Conservation (phyloP, 208 protist species). For the Leptomonas seymouri region DNA sequence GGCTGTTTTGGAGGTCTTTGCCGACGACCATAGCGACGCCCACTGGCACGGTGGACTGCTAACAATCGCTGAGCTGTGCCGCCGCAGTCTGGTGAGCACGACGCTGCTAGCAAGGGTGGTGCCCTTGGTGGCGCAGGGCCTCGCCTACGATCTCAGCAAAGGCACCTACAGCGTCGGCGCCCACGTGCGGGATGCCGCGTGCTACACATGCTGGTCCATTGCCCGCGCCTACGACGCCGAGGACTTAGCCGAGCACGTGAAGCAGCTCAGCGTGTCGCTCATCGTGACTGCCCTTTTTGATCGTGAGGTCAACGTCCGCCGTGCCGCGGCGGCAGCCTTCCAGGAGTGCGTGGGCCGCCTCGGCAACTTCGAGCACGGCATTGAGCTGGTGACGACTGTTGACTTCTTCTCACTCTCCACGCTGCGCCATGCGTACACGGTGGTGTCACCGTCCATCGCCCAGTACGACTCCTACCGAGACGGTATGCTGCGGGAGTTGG, state of each 20-base stretch:
- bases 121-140: slow-evolving; percentile 69
- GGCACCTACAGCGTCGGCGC: slow-evolving; percentile 96
- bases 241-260: slow-evolving; percentile 86
- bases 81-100: slow-evolving; percentile 93
- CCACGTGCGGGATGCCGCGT: slow-evolving; percentile 98
- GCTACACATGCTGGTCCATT: slow-evolving; percentile 99
- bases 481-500: slow-evolving; percentile 90
- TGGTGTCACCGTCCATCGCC: slow-evolving; percentile 73
- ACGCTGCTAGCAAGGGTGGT: slow-evolving; percentile 78
- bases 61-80: slow-evolving; percentile 95
- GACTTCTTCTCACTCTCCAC: slow-evolving; percentile 98
- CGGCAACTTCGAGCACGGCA: slow-evolving; percentile 96
- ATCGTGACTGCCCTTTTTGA: slow-evolving; percentile 90
- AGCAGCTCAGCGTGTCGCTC: slow-evolving; percentile 69
- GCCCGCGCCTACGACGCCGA: slow-evolving; percentile 96
- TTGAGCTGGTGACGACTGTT: slow-evolving; percentile 95
- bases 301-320: slow-evolving; percentile 92
- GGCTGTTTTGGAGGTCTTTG: slow-evolving; percentile 81
- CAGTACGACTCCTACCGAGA: slow-evolving; percentile 79
- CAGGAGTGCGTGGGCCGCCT: slow-evolving; percentile 94
- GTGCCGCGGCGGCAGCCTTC: slow-evolving; percentile 92
- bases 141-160: slow-evolving; percentile 94
- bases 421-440: slow-evolving; percentile 88
- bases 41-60: slow-evolving; percentile 97
- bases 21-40: slow-evolving; percentile 56